These are phyloP conservation scores for Lonicera japonica DNA, from an alignment of 129 eudicot genomes.

Conservation along the genomic window DNA sequence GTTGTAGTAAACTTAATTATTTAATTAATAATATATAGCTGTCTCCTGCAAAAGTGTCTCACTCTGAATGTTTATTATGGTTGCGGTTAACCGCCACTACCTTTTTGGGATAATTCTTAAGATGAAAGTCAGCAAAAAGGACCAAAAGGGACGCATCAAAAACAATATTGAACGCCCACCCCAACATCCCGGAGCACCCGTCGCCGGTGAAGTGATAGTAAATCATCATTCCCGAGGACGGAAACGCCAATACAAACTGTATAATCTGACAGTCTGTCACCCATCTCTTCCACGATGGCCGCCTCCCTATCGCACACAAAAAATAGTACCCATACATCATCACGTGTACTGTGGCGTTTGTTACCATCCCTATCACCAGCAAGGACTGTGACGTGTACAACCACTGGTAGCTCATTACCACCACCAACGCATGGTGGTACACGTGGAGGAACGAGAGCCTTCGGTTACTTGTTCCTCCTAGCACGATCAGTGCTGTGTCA, in stretches of 20 bases:
- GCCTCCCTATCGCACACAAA: constrained; percentile 51
- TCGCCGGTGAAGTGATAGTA: constrained; percentile 45
- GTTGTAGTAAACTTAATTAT: no score
- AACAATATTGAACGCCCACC: constrained; percentile 81
- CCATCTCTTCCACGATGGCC: constrained; percentile 88
- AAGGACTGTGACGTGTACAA: constrained; percentile 59
- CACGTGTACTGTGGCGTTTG: constrained; percentile 77
- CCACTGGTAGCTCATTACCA: constrained; percentile 80
- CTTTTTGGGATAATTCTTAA: constrained; percentile 38
- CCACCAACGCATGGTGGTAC: constrained; percentile 84
- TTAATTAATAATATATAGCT: no score
- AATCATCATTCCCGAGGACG: constrained; percentile 73
- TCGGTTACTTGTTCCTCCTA: constrained; percentile 41
- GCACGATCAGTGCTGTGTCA: constrained; percentile 72
- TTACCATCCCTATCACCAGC: constrained; percentile 79
- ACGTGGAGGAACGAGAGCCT: constrained; percentile 90
- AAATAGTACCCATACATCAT: constrained; percentile 83
- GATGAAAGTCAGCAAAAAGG: constrained; percentile 60
- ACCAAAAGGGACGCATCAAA: constrained; percentile 81
- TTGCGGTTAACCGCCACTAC: no score
- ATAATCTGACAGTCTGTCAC: constrained; percentile 85
- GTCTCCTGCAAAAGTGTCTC: no score
- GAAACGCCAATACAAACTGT: constrained; percentile 78
- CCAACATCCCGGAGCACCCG: constrained; percentile 74
- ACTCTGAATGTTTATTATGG: no score